Conservation (phyloP, 2,329 filamentous ascomycete genomes). For the Exophiala mesophila region DNA sequence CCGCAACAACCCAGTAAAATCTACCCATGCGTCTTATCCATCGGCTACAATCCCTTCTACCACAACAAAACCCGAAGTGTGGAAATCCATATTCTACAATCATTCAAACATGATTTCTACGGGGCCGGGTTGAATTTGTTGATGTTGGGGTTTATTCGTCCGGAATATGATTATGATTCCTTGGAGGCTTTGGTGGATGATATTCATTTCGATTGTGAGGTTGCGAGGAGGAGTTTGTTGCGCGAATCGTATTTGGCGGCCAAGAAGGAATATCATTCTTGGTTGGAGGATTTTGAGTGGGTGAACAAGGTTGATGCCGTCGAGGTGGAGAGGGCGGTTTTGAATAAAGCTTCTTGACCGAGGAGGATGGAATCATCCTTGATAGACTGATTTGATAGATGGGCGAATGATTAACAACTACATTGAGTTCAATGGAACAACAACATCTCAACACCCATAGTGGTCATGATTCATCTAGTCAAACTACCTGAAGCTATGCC, state of each 20-base stretch:
- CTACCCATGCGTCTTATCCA: conserved; percentile 86
- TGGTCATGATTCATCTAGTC: no score
- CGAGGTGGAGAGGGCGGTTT: conserved; percentile 28
- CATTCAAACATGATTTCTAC: conserved; percentile 70
- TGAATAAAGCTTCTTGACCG: no score
- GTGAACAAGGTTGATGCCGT: conserved; percentile 30
- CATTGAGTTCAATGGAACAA: no score
- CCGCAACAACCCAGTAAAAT: conserved; percentile 33
- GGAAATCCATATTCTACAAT: conserved; percentile 75
- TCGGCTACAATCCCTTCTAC: conserved; percentile 97
- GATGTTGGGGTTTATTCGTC: conserved; percentile 80
- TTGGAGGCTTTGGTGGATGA: conserved; percentile 81
- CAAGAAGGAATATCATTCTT: conserved; percentile 43
- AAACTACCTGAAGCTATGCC: no score
- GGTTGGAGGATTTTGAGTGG: conserved; percentile 29
- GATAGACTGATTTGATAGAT: no score
- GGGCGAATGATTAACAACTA: no score
- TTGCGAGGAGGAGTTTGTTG: conserved; percentile 67
- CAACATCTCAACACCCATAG: no score
- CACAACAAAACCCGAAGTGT: conserved; percentile 78
- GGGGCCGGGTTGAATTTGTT: conserved; percentile 70
- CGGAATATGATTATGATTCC: conserved; percentile 81
- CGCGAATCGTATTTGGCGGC: conserved; percentile 53
- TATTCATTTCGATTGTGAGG: conserved; percentile 82
- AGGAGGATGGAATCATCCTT: no score